Evolutionary conservation across 129 eudicot genomes (phyloP).

Genomic region (Ambrosia trifida): DNA sequence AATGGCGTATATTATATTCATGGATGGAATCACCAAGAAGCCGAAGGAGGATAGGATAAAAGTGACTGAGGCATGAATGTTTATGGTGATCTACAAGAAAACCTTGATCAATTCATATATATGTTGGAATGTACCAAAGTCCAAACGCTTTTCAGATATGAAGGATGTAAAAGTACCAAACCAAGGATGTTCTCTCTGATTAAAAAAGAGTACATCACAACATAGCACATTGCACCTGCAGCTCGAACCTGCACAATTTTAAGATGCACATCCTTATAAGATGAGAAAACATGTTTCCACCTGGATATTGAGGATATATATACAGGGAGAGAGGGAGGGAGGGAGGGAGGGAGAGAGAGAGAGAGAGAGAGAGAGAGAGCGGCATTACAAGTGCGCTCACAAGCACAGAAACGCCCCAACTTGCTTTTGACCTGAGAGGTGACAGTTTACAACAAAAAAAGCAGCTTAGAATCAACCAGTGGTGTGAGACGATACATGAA

Average conservation of each 20-base stretch:
- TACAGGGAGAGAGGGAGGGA: background rate
- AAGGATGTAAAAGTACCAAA: conserved; percentile 54
- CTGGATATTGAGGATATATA: background rate
- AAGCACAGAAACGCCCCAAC: conserved; percentile 72
- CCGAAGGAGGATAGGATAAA: conserved; percentile 69
- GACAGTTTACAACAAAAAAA: conserved; percentile 5
- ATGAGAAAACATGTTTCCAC: background rate
- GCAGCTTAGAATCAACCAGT: conserved; percentile 7
- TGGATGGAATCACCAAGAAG: conserved; percentile 65
- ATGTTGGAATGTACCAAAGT: background rate
- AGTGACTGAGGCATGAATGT: conserved; percentile 79
- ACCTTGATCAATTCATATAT: conserved; percentile 13
- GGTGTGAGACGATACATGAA: conserved; percentile 9
- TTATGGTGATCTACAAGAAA: conserved; percentile 73
- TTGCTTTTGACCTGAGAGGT: conserved; percentile 56
- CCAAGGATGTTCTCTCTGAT: conserved; percentile 89
- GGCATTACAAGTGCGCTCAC: conserved; percentile 64
- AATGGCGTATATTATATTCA: conserved; percentile 68
- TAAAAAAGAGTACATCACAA: conserved; percentile 74
- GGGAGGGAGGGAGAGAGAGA: too few relatives aligned
- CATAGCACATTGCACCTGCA: conserved; percentile 73
- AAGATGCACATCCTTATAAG: conserved; percentile 3
- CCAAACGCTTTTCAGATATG: background rate
- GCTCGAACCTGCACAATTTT: conserved; percentile 72
- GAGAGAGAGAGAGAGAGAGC: conserved; percentile 21